Percentiles rank a stretch among this genome's conserved stretches.
Evolutionary conservation across 2,329 filamentous ascomycete genomes (phyloP).

Genomic region (Fusarium bulbicola): DNA sequence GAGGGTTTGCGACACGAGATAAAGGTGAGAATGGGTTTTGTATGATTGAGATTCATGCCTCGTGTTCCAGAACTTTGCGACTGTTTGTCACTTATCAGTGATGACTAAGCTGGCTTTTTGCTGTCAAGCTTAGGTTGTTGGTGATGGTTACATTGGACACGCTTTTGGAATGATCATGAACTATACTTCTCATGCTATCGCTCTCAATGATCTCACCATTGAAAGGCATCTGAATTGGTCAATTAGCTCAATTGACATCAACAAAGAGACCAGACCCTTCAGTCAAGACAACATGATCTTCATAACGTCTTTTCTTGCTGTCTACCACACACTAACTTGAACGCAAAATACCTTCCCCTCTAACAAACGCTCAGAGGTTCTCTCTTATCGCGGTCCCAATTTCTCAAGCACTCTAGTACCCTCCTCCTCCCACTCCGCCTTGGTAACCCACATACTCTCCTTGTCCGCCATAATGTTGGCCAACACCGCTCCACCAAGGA

Average conservation of each 20-base stretch:
- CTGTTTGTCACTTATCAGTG: conserved; percentile 1
- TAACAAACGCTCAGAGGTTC: conserved; percentile 15
- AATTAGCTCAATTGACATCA: background rate
- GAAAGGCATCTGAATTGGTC: background rate
- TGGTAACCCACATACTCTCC: conserved; percentile 98
- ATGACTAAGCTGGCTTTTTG: conserved; percentile 28
- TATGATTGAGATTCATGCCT: conserved; percentile 10
- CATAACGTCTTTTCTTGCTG: conserved; percentile 38
- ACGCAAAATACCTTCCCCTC: conserved; percentile 30
- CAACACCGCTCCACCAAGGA: conserved; percentile 93
- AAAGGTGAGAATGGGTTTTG: conserved; percentile 6
- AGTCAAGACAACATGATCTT: background rate
- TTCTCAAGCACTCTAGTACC: conserved; percentile 87
- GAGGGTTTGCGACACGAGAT: background rate
- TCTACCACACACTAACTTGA: conserved; percentile 34
- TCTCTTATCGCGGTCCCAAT: conserved; percentile 80
- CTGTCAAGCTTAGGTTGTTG: background rate
- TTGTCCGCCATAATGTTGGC: conserved; percentile 99
- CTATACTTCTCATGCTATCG: background rate
- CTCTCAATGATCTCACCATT: background rate
- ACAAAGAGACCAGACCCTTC: background rate
- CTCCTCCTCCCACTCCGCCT: conserved; percentile 96
- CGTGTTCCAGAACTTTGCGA: conserved; percentile 23
- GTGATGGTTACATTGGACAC: conserved; percentile 9
- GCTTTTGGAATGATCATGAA: background rate